Percentiles rank a stretch among this genome's conserved stretches.
These are phyloP conservation scores for Brassica rapa DNA, from an alignment of 345 rosid genomes.

Conservation along the genomic window DNA sequence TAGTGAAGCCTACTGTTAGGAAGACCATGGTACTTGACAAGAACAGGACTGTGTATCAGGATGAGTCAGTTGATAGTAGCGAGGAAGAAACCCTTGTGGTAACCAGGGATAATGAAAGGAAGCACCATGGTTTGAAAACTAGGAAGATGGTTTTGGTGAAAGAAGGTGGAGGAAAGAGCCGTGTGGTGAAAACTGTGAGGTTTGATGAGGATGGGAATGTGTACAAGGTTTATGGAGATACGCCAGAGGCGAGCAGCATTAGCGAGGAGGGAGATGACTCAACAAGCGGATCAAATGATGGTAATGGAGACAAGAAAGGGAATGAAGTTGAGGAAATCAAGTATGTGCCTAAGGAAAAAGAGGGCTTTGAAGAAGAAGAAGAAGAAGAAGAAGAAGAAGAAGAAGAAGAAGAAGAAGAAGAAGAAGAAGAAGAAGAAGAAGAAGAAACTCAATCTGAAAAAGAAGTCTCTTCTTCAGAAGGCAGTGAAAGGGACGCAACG, in stretches of 20 bases:
- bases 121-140: background rate
- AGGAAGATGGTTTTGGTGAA: constrained; percentile 33
- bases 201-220: constrained; percentile 40
- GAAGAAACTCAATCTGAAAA: constrained; percentile 31
- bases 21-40: constrained; percentile 58
- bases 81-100: constrained; percentile 32
- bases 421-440: constrained; percentile 32
- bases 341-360: constrained; percentile 33
- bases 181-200: constrained; percentile 38
- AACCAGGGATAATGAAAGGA: constrained; percentile 8
- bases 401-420: background rate
- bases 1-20: constrained; percentile 49
- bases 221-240: constrained; percentile 41
- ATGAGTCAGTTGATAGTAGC: constrained; percentile 21
- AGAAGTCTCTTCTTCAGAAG: constrained; percentile 36
- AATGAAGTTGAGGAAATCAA: constrained; percentile 39
- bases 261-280: constrained; percentile 44
- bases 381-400: constrained; percentile 3
- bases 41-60: constrained; percentile 51
- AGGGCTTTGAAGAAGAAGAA: constrained; percentile 34
- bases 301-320: constrained; percentile 31
- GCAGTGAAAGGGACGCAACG: constrained; percentile 38
- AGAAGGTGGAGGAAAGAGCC: constrained; percentile 10
- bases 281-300: constrained; percentile 47
- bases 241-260: constrained; percentile 42